Evolutionary conservation across 139 green algal species (phyloP).

Genomic region (Chlorella ohadii): DNA sequence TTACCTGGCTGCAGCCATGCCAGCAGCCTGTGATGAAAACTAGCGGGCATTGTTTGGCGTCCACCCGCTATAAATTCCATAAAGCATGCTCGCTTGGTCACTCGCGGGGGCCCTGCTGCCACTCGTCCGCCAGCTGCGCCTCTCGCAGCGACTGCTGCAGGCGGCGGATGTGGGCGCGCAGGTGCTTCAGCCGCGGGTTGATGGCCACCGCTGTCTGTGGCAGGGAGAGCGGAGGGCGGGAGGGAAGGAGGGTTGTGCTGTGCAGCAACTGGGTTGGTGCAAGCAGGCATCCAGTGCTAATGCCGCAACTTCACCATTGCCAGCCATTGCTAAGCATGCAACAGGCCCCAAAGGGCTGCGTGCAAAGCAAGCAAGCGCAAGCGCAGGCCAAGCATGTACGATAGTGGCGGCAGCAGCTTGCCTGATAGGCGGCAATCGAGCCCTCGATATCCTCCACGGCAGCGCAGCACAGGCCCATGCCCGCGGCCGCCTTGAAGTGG

Average conservation of each 20-base stretch:
- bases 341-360: not conserved
- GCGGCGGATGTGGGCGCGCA: slow-evolving; percentile 46
- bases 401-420: not conserved
- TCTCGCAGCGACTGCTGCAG: slow-evolving; percentile 29
- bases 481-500: slow-evolving; percentile 75
- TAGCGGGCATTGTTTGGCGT: too few species aligned
- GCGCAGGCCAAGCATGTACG: too few species aligned
- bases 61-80: too few species aligned
- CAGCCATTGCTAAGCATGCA: too few species aligned
- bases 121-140: not conserved
- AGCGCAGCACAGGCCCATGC: slow-evolving; percentile 72
- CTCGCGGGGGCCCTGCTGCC: not conserved
- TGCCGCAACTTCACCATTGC: too few species aligned
- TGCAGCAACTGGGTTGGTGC: too few species aligned
- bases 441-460: slow-evolving; percentile 28
- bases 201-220: slow-evolving; percentile 50
- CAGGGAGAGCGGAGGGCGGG: not conserved
- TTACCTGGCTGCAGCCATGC: not conserved
- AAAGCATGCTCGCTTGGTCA: not conserved
- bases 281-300: too few species aligned
- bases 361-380: not conserved
- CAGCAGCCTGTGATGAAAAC: too few species aligned
- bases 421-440: slow-evolving; percentile 65
- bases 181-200: slow-evolving; percentile 54
- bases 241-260: not conserved